Base-by-base conservation (phyloP, 768 basidiomycete species). In the Leccinum obscurum region DNA sequence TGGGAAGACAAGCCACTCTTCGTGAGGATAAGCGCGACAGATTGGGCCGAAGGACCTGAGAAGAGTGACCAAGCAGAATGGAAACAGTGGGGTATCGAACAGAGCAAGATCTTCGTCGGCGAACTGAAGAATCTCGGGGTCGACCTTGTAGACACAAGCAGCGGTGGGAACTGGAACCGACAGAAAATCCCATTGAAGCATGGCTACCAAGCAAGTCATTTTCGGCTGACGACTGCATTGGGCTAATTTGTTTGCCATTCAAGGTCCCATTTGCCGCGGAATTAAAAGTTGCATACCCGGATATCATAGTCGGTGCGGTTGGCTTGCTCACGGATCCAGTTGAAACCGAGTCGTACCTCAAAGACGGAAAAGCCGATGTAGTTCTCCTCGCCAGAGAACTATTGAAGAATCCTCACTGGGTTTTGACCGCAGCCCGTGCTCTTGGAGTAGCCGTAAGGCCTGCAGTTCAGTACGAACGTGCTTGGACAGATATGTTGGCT, bases 61-160 rank as follows among this genome's bases (percentile, higher is more conserved):
- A 81, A 78, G 70, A 82, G 76, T 74, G 77, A 69, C 7, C 70
- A 83, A 20, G 86, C 83, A 14, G 72, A 75, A 56, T 91, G 83
- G 83, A 79, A 77, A 59, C 80, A 84, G 55, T 91, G 91, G 89
- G 92, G 91, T 11, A 77, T 92, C 55, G 86, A 92, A 68, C 92
- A 94, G 73, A 89, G 83, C 69, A 85, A 78, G 34, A 66, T 86
- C 35, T 78, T 86, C 32, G 78, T 79, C 2, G 79, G 80, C 14
- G 80, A 84, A 69, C 70, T 93, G 66, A 71, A 81, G 66, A 77
- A 83, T 57, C 63, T 85, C 5, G 89, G 88, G 8, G 79, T 93
- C 13, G 92, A 93, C 68, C 75, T 95, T n/a, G 70, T 95, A 54
- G 90, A 95, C 71, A 81, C 81, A 52, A 85, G 83, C 44, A 80